phyloP scores from a whole-genome alignment of 2,329 filamentous ascomycete species.

The Davidsoniella australis region DNA sequence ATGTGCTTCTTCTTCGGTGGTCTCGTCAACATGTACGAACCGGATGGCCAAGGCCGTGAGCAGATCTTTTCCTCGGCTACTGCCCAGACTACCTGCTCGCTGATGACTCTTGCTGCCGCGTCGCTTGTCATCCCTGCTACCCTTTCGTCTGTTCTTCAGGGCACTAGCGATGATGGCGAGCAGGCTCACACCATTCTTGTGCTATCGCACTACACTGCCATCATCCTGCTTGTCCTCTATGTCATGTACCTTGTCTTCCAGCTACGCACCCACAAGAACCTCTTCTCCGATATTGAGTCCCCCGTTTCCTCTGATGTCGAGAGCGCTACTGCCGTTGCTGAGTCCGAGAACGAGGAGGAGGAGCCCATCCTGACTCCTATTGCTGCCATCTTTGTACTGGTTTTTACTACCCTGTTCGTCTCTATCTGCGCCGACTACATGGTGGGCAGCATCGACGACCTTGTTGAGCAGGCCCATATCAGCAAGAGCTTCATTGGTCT shows the following conservation, averaged over 20 bases:
- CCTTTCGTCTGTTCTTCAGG: slow-evolving; percentile 47
- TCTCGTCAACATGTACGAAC: slow-evolving; percentile 40
- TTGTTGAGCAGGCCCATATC: slow-evolving; percentile 53
- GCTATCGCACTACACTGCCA: slow-evolving; percentile 57
- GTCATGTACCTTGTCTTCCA: slow-evolving; percentile 65
- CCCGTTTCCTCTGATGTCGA: slow-evolving; percentile 13
- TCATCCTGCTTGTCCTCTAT: slow-evolving; percentile 60
- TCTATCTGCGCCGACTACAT: slow-evolving; percentile 61
- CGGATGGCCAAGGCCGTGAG: slow-evolving; percentile 41
- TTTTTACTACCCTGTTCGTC: slow-evolving; percentile 53
- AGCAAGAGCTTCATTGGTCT: slow-evolving; percentile 70
- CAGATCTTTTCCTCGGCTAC: slow-evolving; percentile 61
- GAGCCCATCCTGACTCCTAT: slow-evolving; percentile 39
- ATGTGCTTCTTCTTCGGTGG: slow-evolving; percentile 69
- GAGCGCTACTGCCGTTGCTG: slow-evolving; percentile 26
- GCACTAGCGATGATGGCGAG: slow-evolving; percentile 23
- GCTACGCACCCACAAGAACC: slow-evolving; percentile 52
- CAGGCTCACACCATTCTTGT: slow-evolving; percentile 43
- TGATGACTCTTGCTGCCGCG: slow-evolving; percentile 61
- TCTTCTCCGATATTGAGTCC: slow-evolving; percentile 43
- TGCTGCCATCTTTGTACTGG: slow-evolving; percentile 47
- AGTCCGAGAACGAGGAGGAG: slow-evolving; percentile 19
- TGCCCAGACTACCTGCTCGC: slow-evolving; percentile 57
- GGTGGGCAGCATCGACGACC: slow-evolving; percentile 56
- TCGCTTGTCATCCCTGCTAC: slow-evolving; percentile 66